phyloP scores from a whole-genome alignment of 2,329 filamentous ascomycete species.

The Apiospora pterosperma region DNA sequence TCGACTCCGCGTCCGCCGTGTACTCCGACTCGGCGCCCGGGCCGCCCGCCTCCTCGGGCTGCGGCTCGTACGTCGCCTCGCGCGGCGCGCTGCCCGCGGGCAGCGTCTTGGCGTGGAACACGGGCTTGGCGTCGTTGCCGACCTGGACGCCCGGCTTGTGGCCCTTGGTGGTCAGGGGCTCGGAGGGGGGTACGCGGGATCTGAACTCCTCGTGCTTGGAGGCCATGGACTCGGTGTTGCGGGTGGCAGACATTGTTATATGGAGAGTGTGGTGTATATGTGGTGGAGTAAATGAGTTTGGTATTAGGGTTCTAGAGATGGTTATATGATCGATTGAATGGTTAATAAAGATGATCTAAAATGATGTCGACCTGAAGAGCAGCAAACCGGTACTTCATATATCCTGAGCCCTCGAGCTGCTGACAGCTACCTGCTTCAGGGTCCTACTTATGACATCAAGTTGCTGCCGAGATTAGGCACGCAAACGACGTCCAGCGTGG shows the following conservation, averaged over 20 bases:
- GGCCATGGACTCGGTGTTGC: not conserved
- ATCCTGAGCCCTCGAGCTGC: not conserved
- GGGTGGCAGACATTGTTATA: not conserved
- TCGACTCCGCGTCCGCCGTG: conserved; percentile 31
- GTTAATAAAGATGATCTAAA: not conserved
- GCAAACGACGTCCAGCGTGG: not conserved
- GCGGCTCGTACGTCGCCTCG: conserved; percentile 36
- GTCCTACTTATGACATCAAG: not conserved
- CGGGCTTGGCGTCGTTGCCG: conserved; percentile 55
- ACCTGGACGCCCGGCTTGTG: conserved; percentile 61
- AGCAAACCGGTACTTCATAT: not conserved
- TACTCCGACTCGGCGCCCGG: conserved; percentile 30
- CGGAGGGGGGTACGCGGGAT: conserved; percentile 43
- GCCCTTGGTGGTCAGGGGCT: conserved; percentile 51
- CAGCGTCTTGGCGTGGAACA: conserved; percentile 60
- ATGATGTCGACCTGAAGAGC: not conserved
- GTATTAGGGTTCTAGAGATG: not conserved
- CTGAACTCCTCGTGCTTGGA: conserved; percentile 3
- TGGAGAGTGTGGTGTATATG: not conserved
- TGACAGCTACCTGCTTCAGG: not conserved
- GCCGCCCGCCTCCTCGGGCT: conserved; percentile 26
- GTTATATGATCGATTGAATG: not conserved
- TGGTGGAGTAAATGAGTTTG: not conserved
- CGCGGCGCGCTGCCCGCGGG: conserved; percentile 61
- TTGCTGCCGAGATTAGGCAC: not conserved